Conservation (phyloP, 257 asterid species). For the Rehmannia glutinosa region DNA sequence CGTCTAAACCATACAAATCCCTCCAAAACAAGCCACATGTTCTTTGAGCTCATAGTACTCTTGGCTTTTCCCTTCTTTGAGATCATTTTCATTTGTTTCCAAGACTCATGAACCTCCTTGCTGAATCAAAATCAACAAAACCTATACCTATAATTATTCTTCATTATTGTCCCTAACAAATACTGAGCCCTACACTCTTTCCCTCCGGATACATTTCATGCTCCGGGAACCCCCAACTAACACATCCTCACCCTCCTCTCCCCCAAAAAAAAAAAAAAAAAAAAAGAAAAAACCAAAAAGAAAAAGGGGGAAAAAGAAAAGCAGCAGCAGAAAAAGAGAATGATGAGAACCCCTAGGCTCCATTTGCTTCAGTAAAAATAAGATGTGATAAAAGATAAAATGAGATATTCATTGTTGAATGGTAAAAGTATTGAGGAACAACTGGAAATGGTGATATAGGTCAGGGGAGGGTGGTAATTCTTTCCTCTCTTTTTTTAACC, state of each 20-base stretch:
- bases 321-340: not conserved
- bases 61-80: not conserved
- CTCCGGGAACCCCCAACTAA: no score
- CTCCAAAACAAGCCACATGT: not conserved
- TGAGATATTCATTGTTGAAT: not conserved
- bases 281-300: no score
- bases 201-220: not conserved
- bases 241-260: no score
- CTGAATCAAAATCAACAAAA: not conserved
- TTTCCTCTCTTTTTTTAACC: not conserved
- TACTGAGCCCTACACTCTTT: no score
- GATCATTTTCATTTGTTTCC: not conserved
- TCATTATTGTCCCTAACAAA: no score
- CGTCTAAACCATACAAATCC: not conserved
- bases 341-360: not conserved
- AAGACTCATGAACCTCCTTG: not conserved
- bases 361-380: not conserved
- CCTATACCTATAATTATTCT: no score
- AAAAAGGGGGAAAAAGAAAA: no score
- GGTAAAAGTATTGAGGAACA: not conserved
- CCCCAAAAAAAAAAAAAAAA: no score
- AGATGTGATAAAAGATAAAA: not conserved
- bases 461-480: not conserved
- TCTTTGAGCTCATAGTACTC: not conserved
- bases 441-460: not conserved